Base-by-base conservation (phyloP, 2,329 filamentous ascomycete genomes). In the Periconia digitata region DNA sequence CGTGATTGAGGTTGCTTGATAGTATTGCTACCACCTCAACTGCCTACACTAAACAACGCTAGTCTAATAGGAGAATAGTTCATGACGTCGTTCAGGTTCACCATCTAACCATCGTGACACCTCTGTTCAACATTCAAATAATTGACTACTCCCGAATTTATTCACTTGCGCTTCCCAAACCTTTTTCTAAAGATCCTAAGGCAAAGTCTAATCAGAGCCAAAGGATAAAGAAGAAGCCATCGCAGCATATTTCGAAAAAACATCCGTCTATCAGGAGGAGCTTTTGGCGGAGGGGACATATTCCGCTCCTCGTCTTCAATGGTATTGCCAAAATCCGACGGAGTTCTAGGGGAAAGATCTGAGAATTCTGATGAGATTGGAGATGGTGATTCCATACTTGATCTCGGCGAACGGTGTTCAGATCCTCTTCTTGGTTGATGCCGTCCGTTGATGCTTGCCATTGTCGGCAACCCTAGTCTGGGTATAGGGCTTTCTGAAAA, bases 281-380 rank as follows among this genome's bases (percentile, higher is more conserved):
- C 42, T 40, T 51, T 48, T 6, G 22, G 43, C 3, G 45, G 45
- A 39, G 23, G 13, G 21, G 21, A 15, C 40, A 10, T 43, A 43
- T 34, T 38, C 38, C 34, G 32, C 43, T 27, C 24, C 4, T 17
- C 42, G 45, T 41, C 43, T 44, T 23, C 36, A 17, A 18, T 40
- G 22, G 21, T 18, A n/a, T 5, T 44, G 41, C 49, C 49, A 54
- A 55, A 55, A 55, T 55, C 52, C 52, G 49, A 52, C 46, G 49
- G 52, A 35, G 42, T 22, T 20, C 38, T 51, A n/a, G 49, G 41
- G 47, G 46, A 49, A 12, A 44, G 47, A 15, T 23, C 49, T 15
- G 46, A 52, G 36, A 50, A 47, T 22, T 49, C 42, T 17, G 49
- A 49, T 3, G 43, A 47, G 2, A 43, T 15, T 3, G 48, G 32